These are phyloP conservation scores for Suillus fuscotomentosus DNA, from an alignment of 768 basidiomycete species.

Conservation along the genomic window DNA sequence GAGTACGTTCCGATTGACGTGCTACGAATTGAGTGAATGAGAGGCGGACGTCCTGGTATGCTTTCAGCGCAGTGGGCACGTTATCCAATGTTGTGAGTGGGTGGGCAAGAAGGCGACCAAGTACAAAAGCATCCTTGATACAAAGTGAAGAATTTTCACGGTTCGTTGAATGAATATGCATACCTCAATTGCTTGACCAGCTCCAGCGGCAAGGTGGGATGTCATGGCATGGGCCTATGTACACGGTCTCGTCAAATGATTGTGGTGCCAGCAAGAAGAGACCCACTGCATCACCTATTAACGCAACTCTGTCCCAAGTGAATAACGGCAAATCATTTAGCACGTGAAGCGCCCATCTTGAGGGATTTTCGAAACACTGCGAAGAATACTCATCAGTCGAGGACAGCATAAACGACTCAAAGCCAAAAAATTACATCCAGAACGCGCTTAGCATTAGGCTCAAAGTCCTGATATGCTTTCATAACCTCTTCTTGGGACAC, in stretches of 20 bases:
- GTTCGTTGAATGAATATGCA: background rate
- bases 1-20: conserved; percentile 7
- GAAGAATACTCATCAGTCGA: conserved; percentile 5
- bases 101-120: conserved; percentile 24
- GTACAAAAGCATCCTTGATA: conserved; percentile 20
- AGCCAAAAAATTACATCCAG: conserved; percentile 6
- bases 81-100: conserved; percentile 7
- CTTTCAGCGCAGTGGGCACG: background rate
- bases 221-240: conserved; percentile 42
- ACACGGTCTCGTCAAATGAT: background rate
- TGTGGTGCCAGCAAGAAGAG: background rate
- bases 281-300: background rate
- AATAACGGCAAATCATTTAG: conserved; percentile 37
- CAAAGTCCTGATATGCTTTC: conserved; percentile 29
- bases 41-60: conserved; percentile 15
- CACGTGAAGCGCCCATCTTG: conserved; percentile 42
- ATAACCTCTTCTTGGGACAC: conserved; percentile 28
- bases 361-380: conserved; percentile 33
- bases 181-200: conserved; percentile 59
- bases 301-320: conserved; percentile 36
- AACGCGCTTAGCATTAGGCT: conserved; percentile 29
- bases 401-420: background rate
- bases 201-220: conserved; percentile 57
- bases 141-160: background rate
- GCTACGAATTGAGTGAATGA: conserved; percentile 15